Evolutionary conservation across 1,139 yeast species (phyloP), one percentile per base, ranked within the genome.

Genomic region (Geotrichum citri-aurantii): DNA sequence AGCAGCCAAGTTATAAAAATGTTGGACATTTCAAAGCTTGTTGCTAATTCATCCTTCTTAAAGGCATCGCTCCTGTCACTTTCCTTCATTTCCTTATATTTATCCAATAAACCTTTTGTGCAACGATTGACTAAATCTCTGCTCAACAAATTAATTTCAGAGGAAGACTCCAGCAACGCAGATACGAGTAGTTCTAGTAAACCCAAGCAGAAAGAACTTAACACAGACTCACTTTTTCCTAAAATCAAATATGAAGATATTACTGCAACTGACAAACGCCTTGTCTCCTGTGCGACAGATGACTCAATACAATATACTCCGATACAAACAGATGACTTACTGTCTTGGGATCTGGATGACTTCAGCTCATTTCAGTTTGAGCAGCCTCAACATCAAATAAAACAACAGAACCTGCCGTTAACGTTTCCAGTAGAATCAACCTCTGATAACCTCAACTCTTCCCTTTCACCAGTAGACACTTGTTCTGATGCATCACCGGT

Each of bases 221-320:
- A 10, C n/a, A 26, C 19, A 2, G 14, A n/a, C n/a, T 48, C 51
- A 14, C 52, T 53, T 17, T 53, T 53, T 17, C 56, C 56, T 12
- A 2, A 24, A n/a, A 47, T 53, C 7, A 29, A 31, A 12, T 53
- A 53, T 23, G 49, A 47, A 24, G 47, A 53, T 29, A 29, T 53
- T 10, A n/a, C 51, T 7, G 19, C 56, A n/a, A 48, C 56, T 7
- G 26, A 52, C 19, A 37, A 46, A 21, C 27, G 12, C 21, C 26
- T 53, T 3, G 56, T 48, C 2, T 12, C 56, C 10, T 53, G 52
- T 29, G 51, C 56, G 8, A 47, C 52, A 11, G 52, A 40, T n/a
- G 44, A 37, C 44, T 37, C 44, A 37, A 37, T 37, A 37, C 44
- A 37, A n/a, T 37, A 37, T 17, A 37, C 44, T 19, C 44, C 21